Evolutionary conservation across 2,329 filamentous ascomycete species (phyloP).

Genomic region (Talaromyces sp.): DNA sequence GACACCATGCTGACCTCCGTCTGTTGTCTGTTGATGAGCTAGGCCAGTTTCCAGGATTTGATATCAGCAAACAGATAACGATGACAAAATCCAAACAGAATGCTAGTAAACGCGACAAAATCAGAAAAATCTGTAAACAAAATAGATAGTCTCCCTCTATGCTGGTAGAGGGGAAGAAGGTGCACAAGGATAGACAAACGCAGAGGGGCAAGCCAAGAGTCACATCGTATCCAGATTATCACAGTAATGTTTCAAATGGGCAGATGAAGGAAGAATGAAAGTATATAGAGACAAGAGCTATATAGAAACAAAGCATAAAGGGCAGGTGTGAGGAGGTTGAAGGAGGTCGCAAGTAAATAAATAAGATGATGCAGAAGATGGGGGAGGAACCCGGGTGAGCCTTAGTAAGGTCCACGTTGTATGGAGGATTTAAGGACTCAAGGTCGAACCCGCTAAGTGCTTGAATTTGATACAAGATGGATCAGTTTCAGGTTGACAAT

Average conservation of each 20-base stretch:
- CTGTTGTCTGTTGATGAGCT: background rate
- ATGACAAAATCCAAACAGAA: background rate
- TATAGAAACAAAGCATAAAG: background rate
- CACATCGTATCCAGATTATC: conserved; percentile 12
- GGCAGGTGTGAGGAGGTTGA: background rate
- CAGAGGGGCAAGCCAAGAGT: conserved; percentile 10
- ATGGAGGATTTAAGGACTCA: background rate
- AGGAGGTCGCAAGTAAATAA: background rate
- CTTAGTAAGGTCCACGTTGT: background rate
- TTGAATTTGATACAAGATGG: background rate
- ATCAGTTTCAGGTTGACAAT: background rate
- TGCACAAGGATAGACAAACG: conserved; percentile 6
- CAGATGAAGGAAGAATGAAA: background rate
- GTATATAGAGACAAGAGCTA: background rate
- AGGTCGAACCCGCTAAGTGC: background rate
- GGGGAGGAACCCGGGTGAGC: background rate
- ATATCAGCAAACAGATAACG: background rate
- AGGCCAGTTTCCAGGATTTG: background rate
- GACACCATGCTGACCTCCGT: conserved; percentile 72
- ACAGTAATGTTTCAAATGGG: background rate
- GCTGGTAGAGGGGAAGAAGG: conserved; percentile 7
- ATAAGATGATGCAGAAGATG: conserved; percentile 2
- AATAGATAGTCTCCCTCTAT: background rate
- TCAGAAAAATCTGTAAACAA: background rate
- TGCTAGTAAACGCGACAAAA: conserved; percentile 1